Conservation (phyloP, 169 alveolate species). For the Blepharisma undulans region DNA sequence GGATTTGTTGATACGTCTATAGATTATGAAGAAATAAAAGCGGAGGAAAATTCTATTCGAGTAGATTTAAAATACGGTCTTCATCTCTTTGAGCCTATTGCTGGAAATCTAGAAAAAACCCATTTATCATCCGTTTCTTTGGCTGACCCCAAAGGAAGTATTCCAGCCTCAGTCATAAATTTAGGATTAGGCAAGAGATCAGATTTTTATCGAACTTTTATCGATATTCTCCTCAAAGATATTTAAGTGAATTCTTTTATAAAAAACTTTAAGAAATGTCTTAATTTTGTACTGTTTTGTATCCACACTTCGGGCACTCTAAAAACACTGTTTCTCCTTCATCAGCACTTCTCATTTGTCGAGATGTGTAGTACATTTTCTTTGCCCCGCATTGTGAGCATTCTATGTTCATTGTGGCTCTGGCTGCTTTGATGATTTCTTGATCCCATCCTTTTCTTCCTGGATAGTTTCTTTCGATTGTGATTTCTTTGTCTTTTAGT, state of each 20-base stretch:
- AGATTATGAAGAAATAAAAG: not conserved
- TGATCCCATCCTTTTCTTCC: conserved; percentile 33
- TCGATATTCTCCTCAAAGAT: not conserved
- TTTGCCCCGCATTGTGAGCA: conserved; percentile 79
- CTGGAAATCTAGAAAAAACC: not conserved
- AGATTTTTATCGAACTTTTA: not conserved
- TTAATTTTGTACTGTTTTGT: conserved; percentile 27
- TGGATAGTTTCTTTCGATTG: conserved; percentile 8
- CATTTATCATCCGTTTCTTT: not conserved
- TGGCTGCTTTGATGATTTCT: conserved; percentile 52
- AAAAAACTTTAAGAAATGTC: not conserved
- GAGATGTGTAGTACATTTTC: conserved; percentile 69
- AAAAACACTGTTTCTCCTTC: conserved; percentile 88
- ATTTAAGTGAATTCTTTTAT: not conserved
- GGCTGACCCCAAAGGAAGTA: conserved; percentile 11
- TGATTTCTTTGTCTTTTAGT: not conserved
- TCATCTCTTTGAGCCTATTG: not conserved
- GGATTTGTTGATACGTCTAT: not conserved
- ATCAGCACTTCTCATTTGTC: conserved; percentile 81
- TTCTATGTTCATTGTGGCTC: conserved; percentile 66
- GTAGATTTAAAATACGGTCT: conserved; percentile 19
- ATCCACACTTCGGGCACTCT: conserved; percentile 83
- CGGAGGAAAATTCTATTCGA: not conserved
- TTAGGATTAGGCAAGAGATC: conserved; percentile 1
- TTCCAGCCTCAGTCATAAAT: not conserved